Evolutionary conservation across 495 filamentous ascomycete species (phyloP).

Genomic region (Penicillium lagena): DNA sequence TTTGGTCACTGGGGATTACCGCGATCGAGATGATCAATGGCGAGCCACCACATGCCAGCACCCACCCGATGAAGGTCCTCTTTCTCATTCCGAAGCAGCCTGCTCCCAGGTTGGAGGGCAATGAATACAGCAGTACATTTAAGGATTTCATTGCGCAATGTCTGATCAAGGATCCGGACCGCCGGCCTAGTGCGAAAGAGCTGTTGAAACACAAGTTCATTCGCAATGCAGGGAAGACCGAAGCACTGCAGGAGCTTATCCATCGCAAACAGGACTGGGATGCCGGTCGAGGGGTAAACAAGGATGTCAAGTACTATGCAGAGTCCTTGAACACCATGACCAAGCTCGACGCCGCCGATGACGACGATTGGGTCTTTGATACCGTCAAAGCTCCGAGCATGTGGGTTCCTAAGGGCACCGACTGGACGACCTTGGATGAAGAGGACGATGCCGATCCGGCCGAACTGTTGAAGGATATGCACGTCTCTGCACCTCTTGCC

Average conservation of each 20-base stretch:
- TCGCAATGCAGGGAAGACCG: slow-evolving; percentile 73
- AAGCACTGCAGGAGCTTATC: slow-evolving; percentile 80
- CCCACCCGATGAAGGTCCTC: slow-evolving; percentile 98
- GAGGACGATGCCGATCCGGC: slow-evolving; percentile 30
- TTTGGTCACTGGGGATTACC: slow-evolving; percentile 96
- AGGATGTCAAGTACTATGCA: slow-evolving; percentile 76
- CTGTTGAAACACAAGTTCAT: slow-evolving; percentile 89
- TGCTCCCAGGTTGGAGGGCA: slow-evolving; percentile 78
- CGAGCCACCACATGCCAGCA: slow-evolving; percentile 84
- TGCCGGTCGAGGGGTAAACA: slow-evolving; percentile 51
- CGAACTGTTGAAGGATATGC: slow-evolving; percentile 34
- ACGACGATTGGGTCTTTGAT: slow-evolving; percentile 97
- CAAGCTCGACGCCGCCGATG: slow-evolving; percentile 48
- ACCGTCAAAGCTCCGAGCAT: slow-evolving; percentile 69
- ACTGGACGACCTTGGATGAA: slow-evolving; percentile 26
- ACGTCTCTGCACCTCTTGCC: slow-evolving; percentile 15
- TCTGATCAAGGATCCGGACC: slow-evolving; percentile 82
- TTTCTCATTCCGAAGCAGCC: slow-evolving; percentile 92
- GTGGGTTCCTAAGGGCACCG: slow-evolving; percentile 31
- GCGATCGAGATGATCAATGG: slow-evolving; percentile 90
- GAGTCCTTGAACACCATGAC: slow-evolving; percentile 75
- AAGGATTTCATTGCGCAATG: slow-evolving; percentile 90
- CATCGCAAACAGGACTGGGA: slow-evolving; percentile 77
- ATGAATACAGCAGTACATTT: slow-evolving; percentile 78
- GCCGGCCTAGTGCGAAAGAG: slow-evolving; percentile 77